phyloP scores from a whole-genome alignment of 2,329 filamentous ascomycete genomes.

The Sphaerulina musiva region DNA sequence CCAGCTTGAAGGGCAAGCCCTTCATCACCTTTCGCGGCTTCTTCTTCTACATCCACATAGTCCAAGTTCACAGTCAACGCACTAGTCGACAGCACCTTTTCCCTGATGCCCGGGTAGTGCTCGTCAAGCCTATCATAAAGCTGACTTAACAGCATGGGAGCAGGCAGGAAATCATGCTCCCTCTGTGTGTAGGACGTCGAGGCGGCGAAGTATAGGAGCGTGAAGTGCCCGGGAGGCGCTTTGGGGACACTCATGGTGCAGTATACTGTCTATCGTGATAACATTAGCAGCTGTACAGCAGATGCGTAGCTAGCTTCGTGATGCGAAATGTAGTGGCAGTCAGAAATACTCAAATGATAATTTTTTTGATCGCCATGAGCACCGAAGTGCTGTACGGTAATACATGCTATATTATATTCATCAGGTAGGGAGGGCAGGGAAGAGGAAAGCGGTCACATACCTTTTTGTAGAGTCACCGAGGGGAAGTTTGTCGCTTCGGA shows the following conservation, averaged over 20 bases:
- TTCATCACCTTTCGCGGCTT: conserved; percentile 37
- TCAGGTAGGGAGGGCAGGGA: conserved; percentile 1
- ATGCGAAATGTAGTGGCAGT: neutral
- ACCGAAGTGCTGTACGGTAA: conserved; percentile 9
- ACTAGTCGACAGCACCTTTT: conserved; percentile 63
- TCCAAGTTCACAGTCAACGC: conserved; percentile 74
- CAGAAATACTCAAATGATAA: conserved; percentile 14
- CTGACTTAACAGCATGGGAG: conserved; percentile 56
- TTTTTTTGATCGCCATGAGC: conserved; percentile 11
- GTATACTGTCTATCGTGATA: neutral
- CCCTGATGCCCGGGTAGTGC: conserved; percentile 61
- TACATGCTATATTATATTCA: conserved; percentile 10
- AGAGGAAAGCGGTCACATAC: neutral
- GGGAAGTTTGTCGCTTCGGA: neutral
- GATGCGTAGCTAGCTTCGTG: neutral
- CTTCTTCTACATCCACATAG: conserved; percentile 64
- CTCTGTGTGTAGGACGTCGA: conserved; percentile 66
- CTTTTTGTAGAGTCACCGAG: neutral
- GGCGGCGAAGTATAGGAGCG: conserved; percentile 73
- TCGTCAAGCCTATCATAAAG: conserved; percentile 64
- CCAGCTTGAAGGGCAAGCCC: conserved; percentile 57
- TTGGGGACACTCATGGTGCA: conserved; percentile 39
- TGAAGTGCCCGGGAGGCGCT: conserved; percentile 61
- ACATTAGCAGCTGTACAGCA: neutral
- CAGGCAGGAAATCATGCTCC: conserved; percentile 58